Evolutionary conservation across 345 rosid species (phyloP).

Genomic region (Sisymbrium irio): DNA sequence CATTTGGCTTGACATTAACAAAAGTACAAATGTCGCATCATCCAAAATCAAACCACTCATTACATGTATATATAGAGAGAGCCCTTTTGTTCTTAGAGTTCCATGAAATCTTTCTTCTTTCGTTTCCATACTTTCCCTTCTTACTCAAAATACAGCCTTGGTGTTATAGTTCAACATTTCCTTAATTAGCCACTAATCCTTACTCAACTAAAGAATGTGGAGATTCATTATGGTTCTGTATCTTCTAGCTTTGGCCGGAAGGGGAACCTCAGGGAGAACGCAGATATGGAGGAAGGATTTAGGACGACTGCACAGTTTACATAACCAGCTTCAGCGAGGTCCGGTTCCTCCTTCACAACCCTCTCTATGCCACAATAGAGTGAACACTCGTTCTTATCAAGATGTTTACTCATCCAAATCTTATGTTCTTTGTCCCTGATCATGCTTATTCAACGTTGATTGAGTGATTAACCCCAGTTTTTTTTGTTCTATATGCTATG

Average conservation of each 20-base stretch:
- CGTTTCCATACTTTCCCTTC: background rate
- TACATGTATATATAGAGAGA: background rate
- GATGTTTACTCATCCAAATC: constrained; percentile 18
- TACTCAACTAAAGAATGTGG: constrained; percentile 22
- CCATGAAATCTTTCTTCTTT: background rate
- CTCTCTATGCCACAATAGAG: constrained; percentile 54
- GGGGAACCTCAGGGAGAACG: background rate
- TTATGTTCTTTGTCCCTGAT: constrained; percentile 43
- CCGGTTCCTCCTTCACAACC: constrained; percentile 67
- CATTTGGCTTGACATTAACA: constrained; percentile 10
- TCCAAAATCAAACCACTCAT: constrained; percentile 2
- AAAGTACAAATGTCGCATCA: background rate
- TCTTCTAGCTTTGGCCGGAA: constrained; percentile 13
- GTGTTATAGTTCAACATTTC: background rate
- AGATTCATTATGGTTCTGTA: background rate
- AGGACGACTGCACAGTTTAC: background rate
- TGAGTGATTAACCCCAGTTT: background rate
- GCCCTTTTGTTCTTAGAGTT: background rate
- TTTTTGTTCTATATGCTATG: background rate
- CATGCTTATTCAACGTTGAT: background rate
- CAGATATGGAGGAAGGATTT: constrained; percentile 2
- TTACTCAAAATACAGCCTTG: background rate
- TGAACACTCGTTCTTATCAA: constrained; percentile 21
- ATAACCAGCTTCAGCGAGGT: constrained; percentile 46
- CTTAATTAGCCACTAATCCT: background rate